Evolutionary conservation across 2,329 filamentous ascomycete species (phyloP), one percentile per base, ranked within the genome.

Genomic region (Hirsutella rhossiliensis): DNA sequence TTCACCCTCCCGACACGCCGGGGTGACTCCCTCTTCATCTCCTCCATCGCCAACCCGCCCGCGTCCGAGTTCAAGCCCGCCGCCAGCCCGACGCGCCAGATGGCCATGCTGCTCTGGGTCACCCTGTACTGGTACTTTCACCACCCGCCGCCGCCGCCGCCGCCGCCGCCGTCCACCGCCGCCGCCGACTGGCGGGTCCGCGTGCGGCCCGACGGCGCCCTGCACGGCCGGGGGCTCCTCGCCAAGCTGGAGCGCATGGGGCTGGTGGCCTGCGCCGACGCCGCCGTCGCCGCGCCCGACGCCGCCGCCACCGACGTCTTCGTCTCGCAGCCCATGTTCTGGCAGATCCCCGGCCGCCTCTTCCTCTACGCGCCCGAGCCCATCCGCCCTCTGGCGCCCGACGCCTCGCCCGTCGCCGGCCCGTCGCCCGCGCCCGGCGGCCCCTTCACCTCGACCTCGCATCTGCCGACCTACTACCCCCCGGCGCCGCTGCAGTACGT

Each of bases 41-140:
- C 88, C 4, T 90, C 86, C 48, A 88, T 95, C 49, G 90, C 87
- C 41, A 87, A 84, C 52, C 87, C 90, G 0, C 84, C 83, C 41
- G 84, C 72, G 60, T 78, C 67, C 58, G 87, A 95, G 41, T 94
- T 84, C 66, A 87, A 84, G 58, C 79, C 87, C 1, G 76, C 83
- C 2, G 79, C 73, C 13, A 94, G 87, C 48, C 87, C 87, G 0
- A 92, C 87, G 1, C 74, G 89, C 38, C 86, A 94, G 65, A 86
- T 95, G 47, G 90, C 90, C 52, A 88, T 96, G 86, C 94, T 96
- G 84, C 73, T 97, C 7, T 97, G 87, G 86, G 80, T 88, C 30
- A 89, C 87, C 1, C 69, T 97, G 37, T 95, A 87, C 69, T 97
- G 90, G 90, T 97, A 97, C 68, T 97, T 96, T 55, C 89, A 96